Evolutionary conservation across 2,329 filamentous ascomycete species (phyloP).

Genomic region (Orbilia quercus): DNA sequence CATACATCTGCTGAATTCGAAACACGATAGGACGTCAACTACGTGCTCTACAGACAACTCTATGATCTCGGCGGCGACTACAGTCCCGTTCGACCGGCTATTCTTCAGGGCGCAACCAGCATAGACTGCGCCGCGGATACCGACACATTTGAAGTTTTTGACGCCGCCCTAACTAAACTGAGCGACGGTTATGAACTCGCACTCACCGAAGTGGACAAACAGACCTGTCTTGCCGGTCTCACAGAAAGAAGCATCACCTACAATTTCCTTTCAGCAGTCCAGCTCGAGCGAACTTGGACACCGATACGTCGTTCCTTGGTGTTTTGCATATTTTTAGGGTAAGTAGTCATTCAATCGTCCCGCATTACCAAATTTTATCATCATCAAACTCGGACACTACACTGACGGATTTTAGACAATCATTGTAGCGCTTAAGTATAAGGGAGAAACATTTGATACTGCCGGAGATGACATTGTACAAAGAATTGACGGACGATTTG

Average conservation of each 20-base stretch:
- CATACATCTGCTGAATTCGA: background rate
- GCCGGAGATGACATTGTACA: background rate
- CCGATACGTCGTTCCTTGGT: background rate
- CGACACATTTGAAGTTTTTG: background rate
- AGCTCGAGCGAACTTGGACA: background rate
- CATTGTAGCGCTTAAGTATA: background rate
- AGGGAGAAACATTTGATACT: slow-evolving; percentile 17
- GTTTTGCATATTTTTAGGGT: slow-evolving; percentile 5
- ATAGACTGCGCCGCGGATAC: background rate
- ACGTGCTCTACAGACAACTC: background rate
- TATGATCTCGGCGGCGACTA: background rate
- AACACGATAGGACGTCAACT: background rate
- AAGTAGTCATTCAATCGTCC: too few species aligned
- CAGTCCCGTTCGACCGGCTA: background rate
- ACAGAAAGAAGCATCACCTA: background rate
- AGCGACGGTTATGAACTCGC: background rate
- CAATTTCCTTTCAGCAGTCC: slow-evolving; percentile 4
- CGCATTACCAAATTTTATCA: too few species aligned
- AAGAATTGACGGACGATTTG: background rate
- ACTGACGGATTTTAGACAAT: slow-evolving; percentile 6
- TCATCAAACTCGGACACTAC: too few species aligned
- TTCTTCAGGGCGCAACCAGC: background rate
- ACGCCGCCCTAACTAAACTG: background rate
- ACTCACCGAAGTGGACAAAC: slow-evolving; percentile 9
- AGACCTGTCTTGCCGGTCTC: slow-evolving; percentile 16